Evolutionary conservation across 2,329 filamentous ascomycete genomes (phyloP).

Genomic region (Phoma sp.): DNA sequence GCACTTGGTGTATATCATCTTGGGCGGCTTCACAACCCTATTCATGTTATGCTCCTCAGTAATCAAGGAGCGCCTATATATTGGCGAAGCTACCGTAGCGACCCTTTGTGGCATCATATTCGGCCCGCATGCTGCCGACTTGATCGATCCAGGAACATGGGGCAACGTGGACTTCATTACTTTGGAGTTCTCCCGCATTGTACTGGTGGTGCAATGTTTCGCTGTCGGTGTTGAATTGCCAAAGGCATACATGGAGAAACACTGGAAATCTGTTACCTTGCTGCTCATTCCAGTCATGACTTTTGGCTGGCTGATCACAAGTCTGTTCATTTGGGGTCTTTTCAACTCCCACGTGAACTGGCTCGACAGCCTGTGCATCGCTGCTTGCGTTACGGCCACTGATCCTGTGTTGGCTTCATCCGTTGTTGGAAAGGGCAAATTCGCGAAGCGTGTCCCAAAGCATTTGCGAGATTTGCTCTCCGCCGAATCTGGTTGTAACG

Average conservation of each 20-base stretch:
- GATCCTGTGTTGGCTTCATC: conserved; percentile 97
- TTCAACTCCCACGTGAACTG: conserved; percentile 75
- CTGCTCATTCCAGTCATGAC: conserved; percentile 96
- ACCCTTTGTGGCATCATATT: conserved; percentile 89
- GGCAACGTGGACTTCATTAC: conserved; percentile 86
- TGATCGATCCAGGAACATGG: conserved; percentile 79
- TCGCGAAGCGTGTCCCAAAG: conserved; percentile 95
- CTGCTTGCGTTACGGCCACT: conserved; percentile 95
- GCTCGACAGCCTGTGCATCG: conserved; percentile 86
- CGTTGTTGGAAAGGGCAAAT: conserved; percentile 98
- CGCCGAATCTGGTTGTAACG: conserved; percentile 97
- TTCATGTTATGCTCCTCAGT: conserved; percentile 99
- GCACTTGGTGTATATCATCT: conserved; percentile 97
- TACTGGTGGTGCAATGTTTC: conserved; percentile 91
- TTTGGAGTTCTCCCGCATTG: conserved; percentile 86
- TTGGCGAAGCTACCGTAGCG: conserved; percentile 95
- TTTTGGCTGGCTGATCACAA: conserved; percentile 91
- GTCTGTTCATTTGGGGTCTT: conserved; percentile 94
- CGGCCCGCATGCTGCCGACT: conserved; percentile 80
- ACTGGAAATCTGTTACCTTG: conserved; percentile 91
- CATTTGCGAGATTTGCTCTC: conserved; percentile 95
- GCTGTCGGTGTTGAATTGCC: conserved; percentile 90
- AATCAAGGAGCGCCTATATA: conserved; percentile 98
- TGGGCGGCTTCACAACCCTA: conserved; percentile 94
- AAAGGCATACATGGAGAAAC: conserved; percentile 95